phyloP scores from a whole-genome alignment of 1,284 basidiomycete species.

The Pseudozyma hubeiensis region DNA sequence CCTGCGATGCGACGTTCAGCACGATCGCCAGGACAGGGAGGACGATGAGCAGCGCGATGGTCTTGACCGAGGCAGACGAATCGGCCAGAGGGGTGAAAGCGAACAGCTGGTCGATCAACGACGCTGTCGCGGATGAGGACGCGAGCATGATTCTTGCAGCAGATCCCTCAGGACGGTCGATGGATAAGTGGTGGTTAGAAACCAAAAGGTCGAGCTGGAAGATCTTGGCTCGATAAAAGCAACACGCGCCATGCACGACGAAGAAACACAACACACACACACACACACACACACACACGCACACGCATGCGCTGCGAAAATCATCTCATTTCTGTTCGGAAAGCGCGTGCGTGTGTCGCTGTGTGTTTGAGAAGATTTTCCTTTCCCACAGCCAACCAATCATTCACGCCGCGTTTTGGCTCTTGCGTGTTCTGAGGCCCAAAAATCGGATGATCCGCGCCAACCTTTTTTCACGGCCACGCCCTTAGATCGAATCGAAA shows the following conservation, averaged over 20 bases:
- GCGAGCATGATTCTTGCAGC: conserved; percentile 5
- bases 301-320: conserved; percentile 1
- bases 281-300: conserved; percentile 5
- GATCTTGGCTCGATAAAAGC: no score
- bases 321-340: neutral
- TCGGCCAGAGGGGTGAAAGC: conserved; percentile 32
- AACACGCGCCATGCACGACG: neutral
- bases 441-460: conserved; percentile 7
- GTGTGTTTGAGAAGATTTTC: conserved; percentile 1
- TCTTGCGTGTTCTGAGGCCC: no score
- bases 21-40: conserved; percentile 68
- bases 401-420: neutral
- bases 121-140: conserved; percentile 10
- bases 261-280: conserved; percentile 2
- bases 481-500: neutral
- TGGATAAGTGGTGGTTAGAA: conserved; percentile 2
- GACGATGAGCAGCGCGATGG: conserved; percentile 18
- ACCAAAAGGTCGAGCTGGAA: neutral
- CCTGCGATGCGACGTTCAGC: conserved; percentile 74
- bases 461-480: neutral
- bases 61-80: conserved; percentile 19
- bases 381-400: conserved; percentile 3
- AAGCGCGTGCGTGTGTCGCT: conserved; percentile 1
- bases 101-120: conserved; percentile 40
- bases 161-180: no score